Percentiles rank a stretch among this genome's conserved stretches.
Evolutionary conservation across 257 asterid genomes (phyloP).

Genomic region (Przewalskia tangutica): DNA sequence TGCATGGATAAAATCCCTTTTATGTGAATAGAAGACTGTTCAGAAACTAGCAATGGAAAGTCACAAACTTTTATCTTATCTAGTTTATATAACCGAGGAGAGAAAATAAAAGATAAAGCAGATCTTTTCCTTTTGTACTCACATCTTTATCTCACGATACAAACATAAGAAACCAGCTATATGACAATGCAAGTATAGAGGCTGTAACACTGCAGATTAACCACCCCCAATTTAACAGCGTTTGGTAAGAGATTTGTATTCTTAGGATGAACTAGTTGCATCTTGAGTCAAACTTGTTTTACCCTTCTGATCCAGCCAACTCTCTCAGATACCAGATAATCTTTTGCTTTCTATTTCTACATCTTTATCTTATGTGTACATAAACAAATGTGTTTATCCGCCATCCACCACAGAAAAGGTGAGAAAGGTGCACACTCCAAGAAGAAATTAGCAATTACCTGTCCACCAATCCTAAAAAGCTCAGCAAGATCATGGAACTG

Average conservation of each 20-base stretch:
- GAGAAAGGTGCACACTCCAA: background rate
- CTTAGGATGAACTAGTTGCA: background rate
- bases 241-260: background rate
- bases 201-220: background rate
- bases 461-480: conserved; percentile 94
- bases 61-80: background rate
- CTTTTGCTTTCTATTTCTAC: background rate
- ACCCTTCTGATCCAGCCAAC: background rate
- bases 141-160: background rate
- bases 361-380: background rate
- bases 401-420: background rate
- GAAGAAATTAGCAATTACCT: conserved; percentile 37
- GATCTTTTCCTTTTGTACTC: background rate
- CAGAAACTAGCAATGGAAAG: background rate
- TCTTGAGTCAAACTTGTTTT: background rate
- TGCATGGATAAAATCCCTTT: background rate
- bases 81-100: background rate
- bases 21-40: background rate
- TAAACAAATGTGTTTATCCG: background rate
- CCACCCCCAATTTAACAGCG: background rate
- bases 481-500: conserved; percentile 96
- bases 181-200: background rate
- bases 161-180: background rate
- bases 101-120: background rate
- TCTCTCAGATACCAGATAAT: background rate